phyloP scores from a whole-genome alignment of 2,329 filamentous ascomycete species.

The Chaetomium sp. region DNA sequence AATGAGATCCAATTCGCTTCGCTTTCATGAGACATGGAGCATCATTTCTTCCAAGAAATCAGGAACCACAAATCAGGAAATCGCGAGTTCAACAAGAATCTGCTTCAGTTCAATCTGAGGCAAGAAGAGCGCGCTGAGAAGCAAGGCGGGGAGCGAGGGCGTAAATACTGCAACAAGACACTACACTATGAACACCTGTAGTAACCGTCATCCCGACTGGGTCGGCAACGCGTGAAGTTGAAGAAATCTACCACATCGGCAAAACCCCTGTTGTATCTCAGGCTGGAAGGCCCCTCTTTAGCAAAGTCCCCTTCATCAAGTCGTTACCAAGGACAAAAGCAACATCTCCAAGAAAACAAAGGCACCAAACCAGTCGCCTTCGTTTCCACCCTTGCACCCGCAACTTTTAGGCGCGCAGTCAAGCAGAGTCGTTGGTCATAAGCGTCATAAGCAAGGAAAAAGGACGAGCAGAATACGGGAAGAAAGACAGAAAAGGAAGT shows the following conservation, averaged over 20 bases:
- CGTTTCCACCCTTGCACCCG: not conserved
- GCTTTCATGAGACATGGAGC: not conserved
- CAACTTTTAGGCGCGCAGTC: conserved; percentile 16
- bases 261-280: conserved; percentile 23
- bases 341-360: conserved; percentile 12
- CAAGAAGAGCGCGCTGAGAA: not conserved
- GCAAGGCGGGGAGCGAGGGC: not conserved
- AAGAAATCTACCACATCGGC: conserved; percentile 18
- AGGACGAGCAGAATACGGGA: conserved; percentile 4
- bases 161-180: conserved; percentile 21
- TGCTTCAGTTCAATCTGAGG: not conserved
- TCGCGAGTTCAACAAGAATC: not conserved
- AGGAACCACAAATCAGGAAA: not conserved
- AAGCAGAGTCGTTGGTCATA: conserved; percentile 30
- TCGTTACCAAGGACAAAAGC: conserved; percentile 26
- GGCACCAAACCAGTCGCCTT: not conserved
- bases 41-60: not conserved
- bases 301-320: conserved; percentile 28
- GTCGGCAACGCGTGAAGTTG: conserved; percentile 2
- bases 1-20: not conserved
- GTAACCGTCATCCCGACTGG: conserved; percentile 11
- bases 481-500: not conserved
- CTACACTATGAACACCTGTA: conserved; percentile 22
- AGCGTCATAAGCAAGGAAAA: conserved; percentile 30
- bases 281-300: conserved; percentile 18